Base-by-base conservation (phyloP, 108 stramenopile genomes). In the Skeletonema tropicum region DNA sequence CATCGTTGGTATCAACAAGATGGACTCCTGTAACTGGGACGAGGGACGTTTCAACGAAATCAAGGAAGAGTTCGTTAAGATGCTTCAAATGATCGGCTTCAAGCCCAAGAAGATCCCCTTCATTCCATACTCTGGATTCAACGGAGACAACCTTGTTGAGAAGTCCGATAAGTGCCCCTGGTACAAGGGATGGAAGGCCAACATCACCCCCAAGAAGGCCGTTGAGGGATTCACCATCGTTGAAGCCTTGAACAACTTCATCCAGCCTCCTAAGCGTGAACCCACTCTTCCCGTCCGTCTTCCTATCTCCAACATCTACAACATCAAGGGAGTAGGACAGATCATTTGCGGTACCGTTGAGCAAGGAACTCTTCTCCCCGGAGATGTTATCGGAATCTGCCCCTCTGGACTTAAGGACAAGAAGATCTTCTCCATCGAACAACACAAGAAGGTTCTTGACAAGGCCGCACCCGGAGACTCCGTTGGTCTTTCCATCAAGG, bases 31-130 rank as follows among this genome's bases (percentile, higher is more conserved):
- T 84, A 41, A 57, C 62, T 90, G 89, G 89, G 68, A 70, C 32
- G 81, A 90, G 68, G 89, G 74, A 5, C 87, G 89, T 69, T 88
- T 88, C 84, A 83, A 85, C 60, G 87, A 90, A 73, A 88, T 90
- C 81, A 88, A 87, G 86, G 87, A 88, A n/a, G 89, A 90, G 76
- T 90, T 90, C 86, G 74, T 80, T 32, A 88, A 90, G 79, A 88
- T 90, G 89, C 86, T 90, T 78, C 85, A 86, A 66, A 25, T 90
- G 75, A 90, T 90, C 66, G 89, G 87, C 45, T 90, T 86, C 89
- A 90, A 90, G 82, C 89, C 89, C 60, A 90, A 88, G 89, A 90
- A 90, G 81, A 86, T 90, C 59, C 89, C 86, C 46, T 88, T 90
- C 86, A 90, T 90, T 76, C 89, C 89, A 14, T 88, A 88, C 87